Evolutionary conservation across 306 rosid species (phyloP).

Genomic region (Pachyrhizus erosus): DNA sequence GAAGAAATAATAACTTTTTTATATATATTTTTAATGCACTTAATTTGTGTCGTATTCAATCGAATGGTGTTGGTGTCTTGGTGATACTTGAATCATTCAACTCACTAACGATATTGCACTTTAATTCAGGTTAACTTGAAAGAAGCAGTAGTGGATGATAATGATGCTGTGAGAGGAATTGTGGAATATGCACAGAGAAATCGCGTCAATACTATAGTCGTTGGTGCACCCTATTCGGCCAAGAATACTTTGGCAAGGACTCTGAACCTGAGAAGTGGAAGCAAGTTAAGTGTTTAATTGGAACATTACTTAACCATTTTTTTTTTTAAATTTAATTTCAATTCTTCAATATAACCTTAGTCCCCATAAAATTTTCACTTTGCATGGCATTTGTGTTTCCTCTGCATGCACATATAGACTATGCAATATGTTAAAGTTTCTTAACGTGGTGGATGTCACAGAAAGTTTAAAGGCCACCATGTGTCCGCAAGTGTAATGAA

Average conservation of each 20-base stretch:
- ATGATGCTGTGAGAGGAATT: constrained; percentile 65
- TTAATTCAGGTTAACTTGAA: constrained; percentile 64
- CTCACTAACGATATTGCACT: not conserved
- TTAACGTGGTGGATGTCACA: constrained; percentile 43
- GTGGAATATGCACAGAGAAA: constrained; percentile 58
- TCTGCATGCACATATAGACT: not conserved
- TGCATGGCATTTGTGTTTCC: not conserved
- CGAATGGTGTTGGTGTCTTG: not conserved
- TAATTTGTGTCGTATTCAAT: too few species aligned
- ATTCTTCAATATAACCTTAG: not conserved
- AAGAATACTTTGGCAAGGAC: constrained; percentile 68
- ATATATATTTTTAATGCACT: too few species aligned
- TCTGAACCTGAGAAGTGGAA: constrained; percentile 32
- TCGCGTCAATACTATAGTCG: constrained; percentile 58
- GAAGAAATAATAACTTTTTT: too few species aligned
- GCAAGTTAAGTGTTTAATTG: constrained; percentile 44
- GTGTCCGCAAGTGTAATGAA: constrained; percentile 58
- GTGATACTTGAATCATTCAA: constrained; percentile 10
- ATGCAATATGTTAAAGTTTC: constrained; percentile 19
- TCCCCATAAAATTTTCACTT: not conserved
- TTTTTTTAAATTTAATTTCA: not conserved
- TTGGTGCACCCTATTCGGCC: constrained; percentile 62
- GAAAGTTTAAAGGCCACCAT: constrained; percentile 68
- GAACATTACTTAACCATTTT: not conserved
- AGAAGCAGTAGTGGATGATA: constrained; percentile 69